A percentile compares a stretch with the other conserved stretches of the same genome.
These are phyloP conservation scores for Bacterosira constricta DNA, from an alignment of 108 stramenopile genomes.

Conservation along the genomic window DNA sequence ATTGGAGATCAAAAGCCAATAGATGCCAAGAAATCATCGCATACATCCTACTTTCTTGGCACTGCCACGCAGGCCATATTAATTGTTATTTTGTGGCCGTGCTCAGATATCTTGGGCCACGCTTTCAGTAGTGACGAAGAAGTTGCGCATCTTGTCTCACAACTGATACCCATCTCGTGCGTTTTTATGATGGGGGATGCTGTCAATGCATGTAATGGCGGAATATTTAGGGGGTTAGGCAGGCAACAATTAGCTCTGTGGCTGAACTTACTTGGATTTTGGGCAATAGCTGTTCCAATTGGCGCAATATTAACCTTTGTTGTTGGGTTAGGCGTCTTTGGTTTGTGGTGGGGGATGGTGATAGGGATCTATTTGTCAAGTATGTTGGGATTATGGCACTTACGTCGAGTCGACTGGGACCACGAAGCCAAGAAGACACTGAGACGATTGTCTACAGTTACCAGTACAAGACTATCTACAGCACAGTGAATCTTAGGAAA, in stretches of 20 bases:
- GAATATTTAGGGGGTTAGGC: constrained; percentile 34
- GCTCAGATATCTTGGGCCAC: constrained; percentile 15
- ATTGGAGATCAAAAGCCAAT: constrained; percentile 29
- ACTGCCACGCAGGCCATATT: constrained; percentile 7
- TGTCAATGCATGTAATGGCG: constrained; percentile 7
- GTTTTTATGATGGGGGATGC: constrained; percentile 53
- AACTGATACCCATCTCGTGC: constrained; percentile 42
- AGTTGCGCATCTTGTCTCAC: constrained; percentile 27
- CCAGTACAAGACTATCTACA: neutral
- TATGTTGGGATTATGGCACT: constrained; percentile 14
- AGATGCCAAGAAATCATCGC: constrained; percentile 33
- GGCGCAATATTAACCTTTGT: constrained; percentile 41
- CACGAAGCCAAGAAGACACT: neutral
- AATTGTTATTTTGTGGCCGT: constrained; percentile 19
- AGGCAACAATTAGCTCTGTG: constrained; percentile 34
- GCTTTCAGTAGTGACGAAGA: constrained; percentile 43
- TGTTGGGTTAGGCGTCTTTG: constrained; percentile 22
- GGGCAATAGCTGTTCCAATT: constrained; percentile 34
- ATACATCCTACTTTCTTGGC: constrained; percentile 14
- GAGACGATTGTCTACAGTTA: neutral
- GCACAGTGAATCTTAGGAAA: too few relatives aligned
- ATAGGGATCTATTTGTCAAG: constrained; percentile 17
- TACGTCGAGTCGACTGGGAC: constrained; percentile 22
- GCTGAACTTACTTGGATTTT: constrained; percentile 45
- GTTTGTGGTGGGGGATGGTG: constrained; percentile 22